Percentiles rank a stretch among this genome's conserved stretches.
Conservation (phyloP, 768 basidiomycete species). For the Tylopilus subfusipes region DNA sequence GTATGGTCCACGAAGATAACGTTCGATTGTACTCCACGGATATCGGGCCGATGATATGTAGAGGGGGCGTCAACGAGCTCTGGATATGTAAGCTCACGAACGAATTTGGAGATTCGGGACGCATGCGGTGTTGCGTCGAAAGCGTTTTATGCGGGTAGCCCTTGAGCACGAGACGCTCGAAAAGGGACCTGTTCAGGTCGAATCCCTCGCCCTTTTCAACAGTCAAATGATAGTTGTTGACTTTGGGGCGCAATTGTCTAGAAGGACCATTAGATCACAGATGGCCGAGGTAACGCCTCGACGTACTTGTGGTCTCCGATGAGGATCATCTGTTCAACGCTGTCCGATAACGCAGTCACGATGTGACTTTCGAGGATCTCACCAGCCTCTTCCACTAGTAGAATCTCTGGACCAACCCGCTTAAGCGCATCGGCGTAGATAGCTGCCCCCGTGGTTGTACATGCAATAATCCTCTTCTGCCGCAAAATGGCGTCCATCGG, state of each 20-base stretch:
- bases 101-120: constrained; percentile 65
- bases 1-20: constrained; percentile 59
- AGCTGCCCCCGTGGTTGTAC: constrained; percentile 68
- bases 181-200: constrained; percentile 63
- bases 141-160: too few species aligned
- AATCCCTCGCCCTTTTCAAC: too few species aligned
- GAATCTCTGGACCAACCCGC: constrained; percentile 42
- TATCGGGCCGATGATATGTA: constrained; percentile 46
- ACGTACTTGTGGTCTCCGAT: too few species aligned
- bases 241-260: too few species aligned
- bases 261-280: background rate
- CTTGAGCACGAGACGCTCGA: too few species aligned
- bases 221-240: too few species aligned
- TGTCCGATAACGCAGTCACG: constrained; percentile 49
- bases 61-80: constrained; percentile 53
- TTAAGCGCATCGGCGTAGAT: constrained; percentile 49
- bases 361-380: too few species aligned
- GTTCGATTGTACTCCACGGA: constrained; percentile 54
- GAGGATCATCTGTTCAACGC: too few species aligned
- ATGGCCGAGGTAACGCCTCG: constrained; percentile 5
- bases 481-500: constrained; percentile 34
- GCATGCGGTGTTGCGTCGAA: too few species aligned
- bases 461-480: too few species aligned
- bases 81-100: constrained; percentile 65
- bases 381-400: constrained; percentile 73